These are phyloP conservation scores for Akanthomyces uredinophilus DNA, from an alignment of 2,329 filamentous ascomycete genomes.

Conservation along the genomic window DNA sequence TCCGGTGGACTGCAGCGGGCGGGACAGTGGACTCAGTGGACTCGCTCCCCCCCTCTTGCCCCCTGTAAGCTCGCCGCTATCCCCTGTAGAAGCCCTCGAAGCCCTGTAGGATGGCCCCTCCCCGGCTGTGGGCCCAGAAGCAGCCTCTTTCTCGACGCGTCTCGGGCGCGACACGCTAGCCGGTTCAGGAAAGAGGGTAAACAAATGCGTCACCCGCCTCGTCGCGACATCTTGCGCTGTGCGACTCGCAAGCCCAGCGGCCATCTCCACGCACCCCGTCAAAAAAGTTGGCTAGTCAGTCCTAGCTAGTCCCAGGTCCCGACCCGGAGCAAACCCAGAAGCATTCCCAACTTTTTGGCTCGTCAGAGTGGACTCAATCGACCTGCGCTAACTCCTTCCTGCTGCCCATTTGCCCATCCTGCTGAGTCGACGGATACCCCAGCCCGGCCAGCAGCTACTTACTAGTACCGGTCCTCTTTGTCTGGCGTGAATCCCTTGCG, in stretches of 20 bases:
- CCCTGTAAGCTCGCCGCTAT: neutral
- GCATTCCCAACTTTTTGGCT: constrained; percentile 1
- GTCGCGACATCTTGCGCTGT: neutral
- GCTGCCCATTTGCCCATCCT: neutral
- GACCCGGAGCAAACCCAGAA: constrained; percentile 6
- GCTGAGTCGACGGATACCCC: neutral
- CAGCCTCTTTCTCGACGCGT: constrained; percentile 25
- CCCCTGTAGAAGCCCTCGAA: neutral
- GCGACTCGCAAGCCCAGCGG: neutral
- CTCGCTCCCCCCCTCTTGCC: neutral
- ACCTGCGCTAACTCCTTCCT: constrained; percentile 5
- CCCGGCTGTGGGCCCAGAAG: constrained; percentile 14
- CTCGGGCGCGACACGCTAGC: constrained; percentile 27
- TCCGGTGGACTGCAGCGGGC: neutral
- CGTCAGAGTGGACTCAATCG: constrained; percentile 6
- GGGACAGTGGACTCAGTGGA: neutral
- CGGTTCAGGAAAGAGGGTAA: constrained; percentile 28
- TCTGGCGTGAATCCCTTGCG: neutral
- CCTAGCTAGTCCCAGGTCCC: neutral
- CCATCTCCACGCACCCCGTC: constrained; percentile 16
- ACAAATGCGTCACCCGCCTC: constrained; percentile 33
- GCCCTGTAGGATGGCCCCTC: neutral
- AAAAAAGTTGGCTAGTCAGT: neutral
- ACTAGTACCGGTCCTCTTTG: neutral
- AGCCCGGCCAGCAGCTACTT: no score